These are phyloP conservation scores for Saccharum officinarum DNA, from an alignment of 176 grass and related monocot species.

Conservation along the genomic window DNA sequence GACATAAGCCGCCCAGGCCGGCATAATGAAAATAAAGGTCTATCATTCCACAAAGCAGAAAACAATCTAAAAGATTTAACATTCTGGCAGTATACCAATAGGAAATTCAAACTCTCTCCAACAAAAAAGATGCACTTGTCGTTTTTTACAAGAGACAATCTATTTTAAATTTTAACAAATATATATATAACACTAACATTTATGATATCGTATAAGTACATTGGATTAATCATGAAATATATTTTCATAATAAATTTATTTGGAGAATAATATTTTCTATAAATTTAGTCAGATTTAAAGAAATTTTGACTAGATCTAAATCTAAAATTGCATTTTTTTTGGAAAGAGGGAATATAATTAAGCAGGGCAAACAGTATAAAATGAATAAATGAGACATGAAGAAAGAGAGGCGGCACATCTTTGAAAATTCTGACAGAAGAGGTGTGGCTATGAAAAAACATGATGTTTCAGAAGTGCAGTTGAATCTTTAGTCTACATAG, in stretches of 20 bases:
- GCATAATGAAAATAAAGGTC: background rate
- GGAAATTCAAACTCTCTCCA: background rate
- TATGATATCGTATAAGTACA: too few relatives aligned
- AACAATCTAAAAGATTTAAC: background rate
- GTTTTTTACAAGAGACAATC: too few relatives aligned
- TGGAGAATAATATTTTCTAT: too few relatives aligned
- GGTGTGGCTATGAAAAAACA: background rate
- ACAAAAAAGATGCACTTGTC: too few relatives aligned
- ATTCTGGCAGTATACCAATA: background rate
- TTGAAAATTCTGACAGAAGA: background rate
- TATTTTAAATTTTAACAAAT: too few relatives aligned
- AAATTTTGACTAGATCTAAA: background rate
- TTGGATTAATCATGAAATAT: too few relatives aligned
- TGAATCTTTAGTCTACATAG: background rate
- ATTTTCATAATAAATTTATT: too few relatives aligned
- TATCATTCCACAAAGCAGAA: background rate
- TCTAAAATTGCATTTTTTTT: background rate
- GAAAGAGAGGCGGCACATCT: background rate
- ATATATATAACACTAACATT: too few relatives aligned
- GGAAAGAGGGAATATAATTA: background rate
- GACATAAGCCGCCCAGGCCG: background rate
- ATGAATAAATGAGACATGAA: background rate
- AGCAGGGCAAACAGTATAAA: background rate
- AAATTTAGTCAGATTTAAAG: too few relatives aligned
- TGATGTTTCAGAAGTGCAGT: background rate